Base-by-base conservation (phyloP, 345 rosid species). In the Crucihimalaya himalaica region DNA sequence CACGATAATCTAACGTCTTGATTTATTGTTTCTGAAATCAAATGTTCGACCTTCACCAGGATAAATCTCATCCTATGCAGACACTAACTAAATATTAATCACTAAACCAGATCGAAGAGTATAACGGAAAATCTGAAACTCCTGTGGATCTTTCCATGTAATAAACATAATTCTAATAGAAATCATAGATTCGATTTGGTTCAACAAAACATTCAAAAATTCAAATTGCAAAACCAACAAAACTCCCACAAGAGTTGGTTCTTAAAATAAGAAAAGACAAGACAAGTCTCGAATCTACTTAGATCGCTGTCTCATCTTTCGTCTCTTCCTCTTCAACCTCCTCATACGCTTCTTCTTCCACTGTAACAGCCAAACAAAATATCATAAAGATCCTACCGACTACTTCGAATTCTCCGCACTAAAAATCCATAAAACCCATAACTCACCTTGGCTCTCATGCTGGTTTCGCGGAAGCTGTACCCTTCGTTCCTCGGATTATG, bases 271-370 rank as follows among this genome's bases (percentile, higher is more conserved):
- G 32, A 48, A 66, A 45, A 19, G 5, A 60, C 19, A 66, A 37
- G 20, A 31, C 25, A 74, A 19, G 12, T 10, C 12, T 10, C 39
- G 16, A 74, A 60, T 14, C 91, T 93, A 93, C 95, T 93, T 93
- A 40, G 98, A 93, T 85, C 98, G 87, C 82, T 93, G 98, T 62
- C 97, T 88, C 98, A 90, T 93, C 98, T 93, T 93, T 87, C 97
- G 78, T 84, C 96, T 88, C 97, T 93, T 93, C 92, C 98, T 90
- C 98, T 93, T 93, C 86, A 93, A 75, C 76, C 98, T 93, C 82
- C 97, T 93, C 98, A 93, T 93, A 57, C 97, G 97, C 98, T 90
- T 93, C 97, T 93, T 93, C 98, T 93, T 93, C 97, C 98, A 93
- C 98, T 93, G 82, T 23, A 28, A 40, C 42, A 68, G 0, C 39